phyloP scores from a whole-genome alignment of 2,329 filamentous ascomycete species.

The Ceratocystis cubensis region DNA sequence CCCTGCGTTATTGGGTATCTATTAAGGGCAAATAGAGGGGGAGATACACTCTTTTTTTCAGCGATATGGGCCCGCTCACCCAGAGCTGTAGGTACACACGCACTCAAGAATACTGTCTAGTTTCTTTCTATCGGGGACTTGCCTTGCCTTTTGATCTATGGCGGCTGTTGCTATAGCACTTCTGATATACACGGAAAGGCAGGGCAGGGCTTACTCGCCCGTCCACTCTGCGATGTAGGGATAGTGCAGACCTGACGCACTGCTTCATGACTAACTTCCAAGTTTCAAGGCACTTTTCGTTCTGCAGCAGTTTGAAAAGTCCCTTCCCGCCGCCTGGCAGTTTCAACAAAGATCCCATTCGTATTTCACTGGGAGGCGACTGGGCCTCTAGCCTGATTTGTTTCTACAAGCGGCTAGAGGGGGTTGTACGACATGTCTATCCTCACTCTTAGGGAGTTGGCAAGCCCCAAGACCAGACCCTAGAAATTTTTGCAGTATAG shows the following conservation, averaged over 20 bases:
- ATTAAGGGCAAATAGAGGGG: background rate
- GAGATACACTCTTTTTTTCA: background rate
- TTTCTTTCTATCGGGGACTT: background rate
- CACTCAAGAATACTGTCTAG: too few relatives aligned
- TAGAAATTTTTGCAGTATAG: background rate
- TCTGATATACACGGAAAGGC: background rate
- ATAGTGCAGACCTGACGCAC: background rate
- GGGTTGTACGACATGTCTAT: background rate
- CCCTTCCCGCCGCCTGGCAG: background rate
- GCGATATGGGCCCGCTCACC: too few relatives aligned
- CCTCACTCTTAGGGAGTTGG: background rate
- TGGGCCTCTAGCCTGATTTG: background rate
- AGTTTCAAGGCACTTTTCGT: background rate
- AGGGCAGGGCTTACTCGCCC: background rate
- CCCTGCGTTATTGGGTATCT: background rate
- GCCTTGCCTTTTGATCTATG: background rate
- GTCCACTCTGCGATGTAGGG: background rate
- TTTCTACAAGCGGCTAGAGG: background rate
- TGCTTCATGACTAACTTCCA: background rate
- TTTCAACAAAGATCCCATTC: background rate
- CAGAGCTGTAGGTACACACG: too few relatives aligned
- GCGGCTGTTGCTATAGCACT: background rate
- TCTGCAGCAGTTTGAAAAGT: background rate
- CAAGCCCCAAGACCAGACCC: background rate
- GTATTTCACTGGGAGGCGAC: background rate